Percentiles rank a stretch among this genome's conserved stretches.
phyloP scores from a whole-genome alignment of 192 early-diverging fungal genomes.

The Bifiguratus adelaidae region DNA sequence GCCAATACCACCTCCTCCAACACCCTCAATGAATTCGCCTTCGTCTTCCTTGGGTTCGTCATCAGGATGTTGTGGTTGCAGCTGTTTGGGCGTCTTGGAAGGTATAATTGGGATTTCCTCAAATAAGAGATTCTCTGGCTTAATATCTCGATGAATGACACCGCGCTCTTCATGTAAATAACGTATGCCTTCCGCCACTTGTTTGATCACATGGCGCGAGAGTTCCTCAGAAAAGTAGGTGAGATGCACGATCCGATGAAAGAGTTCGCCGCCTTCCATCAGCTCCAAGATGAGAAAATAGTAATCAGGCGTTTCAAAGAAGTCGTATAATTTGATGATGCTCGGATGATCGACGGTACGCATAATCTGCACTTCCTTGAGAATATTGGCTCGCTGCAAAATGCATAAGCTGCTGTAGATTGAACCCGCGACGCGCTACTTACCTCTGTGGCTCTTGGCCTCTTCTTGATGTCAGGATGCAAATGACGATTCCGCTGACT shows the following conservation, averaged over 20 bases:
- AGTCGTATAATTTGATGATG: constrained; percentile 65
- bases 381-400: constrained; percentile 58
- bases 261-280: constrained; percentile 81
- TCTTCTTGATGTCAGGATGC: constrained; percentile 25
- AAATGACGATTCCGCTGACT: constrained; percentile 21
- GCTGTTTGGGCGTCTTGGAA: constrained; percentile 17
- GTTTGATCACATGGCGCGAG: constrained; percentile 69
- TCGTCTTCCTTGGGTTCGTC: constrained; percentile 64
- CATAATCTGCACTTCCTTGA: constrained; percentile 82
- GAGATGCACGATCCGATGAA: constrained; percentile 71
- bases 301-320: constrained; percentile 61
- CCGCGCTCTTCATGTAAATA: constrained; percentile 77
- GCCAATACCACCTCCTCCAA: constrained; percentile 79
- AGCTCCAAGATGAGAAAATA: constrained; percentile 76
- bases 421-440: no score
- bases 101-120: constrained; percentile 54
- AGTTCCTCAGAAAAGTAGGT: constrained; percentile 75
- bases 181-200: constrained; percentile 74
- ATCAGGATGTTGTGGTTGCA: constrained; percentile 26
- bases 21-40: constrained; percentile 54
- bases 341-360: constrained; percentile 63
- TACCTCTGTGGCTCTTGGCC: constrained; percentile 22
- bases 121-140: constrained; percentile 85
- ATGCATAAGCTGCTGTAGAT: no score
- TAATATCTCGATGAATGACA: constrained; percentile 83